Evolutionary conservation across 176 grass and related monocot genomes (phyloP).

Genomic region (Puccinellia tenuiflora): DNA sequence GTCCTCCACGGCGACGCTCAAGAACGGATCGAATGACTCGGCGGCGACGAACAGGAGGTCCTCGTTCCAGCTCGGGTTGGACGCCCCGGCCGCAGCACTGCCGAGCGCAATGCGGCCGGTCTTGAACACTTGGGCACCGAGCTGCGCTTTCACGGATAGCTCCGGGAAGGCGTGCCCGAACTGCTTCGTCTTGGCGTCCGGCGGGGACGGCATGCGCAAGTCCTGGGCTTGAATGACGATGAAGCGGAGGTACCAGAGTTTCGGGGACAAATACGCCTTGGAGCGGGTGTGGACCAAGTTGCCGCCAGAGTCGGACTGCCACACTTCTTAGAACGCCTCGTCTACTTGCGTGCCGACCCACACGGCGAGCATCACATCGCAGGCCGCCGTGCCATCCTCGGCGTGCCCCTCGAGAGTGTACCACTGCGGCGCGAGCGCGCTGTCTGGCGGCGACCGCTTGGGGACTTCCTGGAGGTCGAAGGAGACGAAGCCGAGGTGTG

Average conservation of each 20-base stretch:
- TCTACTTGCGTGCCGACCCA: conserved; percentile 97
- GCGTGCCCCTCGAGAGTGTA: conserved; percentile 68
- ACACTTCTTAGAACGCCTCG: conserved; percentile 94
- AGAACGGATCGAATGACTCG: conserved; percentile 81
- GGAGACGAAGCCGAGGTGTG: conserved; percentile 56
- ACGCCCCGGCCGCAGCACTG: conserved; percentile 46
- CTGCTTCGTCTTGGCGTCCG: conserved; percentile 53
- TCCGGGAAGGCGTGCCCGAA: conserved; percentile 38
- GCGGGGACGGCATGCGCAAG: conserved; percentile 45
- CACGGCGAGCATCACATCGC: conserved; percentile 87
- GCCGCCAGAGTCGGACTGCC: conserved; percentile 92
- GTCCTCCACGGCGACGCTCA: conserved; percentile 76
- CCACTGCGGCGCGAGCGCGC: conserved; percentile 94
- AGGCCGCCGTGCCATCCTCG: conserved; percentile 25
- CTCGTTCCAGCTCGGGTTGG: conserved; percentile 97
- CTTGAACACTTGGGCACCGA: conserved; percentile 83
- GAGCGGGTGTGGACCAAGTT: conserved; percentile 75
- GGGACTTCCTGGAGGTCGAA: conserved; percentile 88
- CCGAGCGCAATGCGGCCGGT: conserved; percentile 61
- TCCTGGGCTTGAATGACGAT: conserved; percentile 95
- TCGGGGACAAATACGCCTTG: conserved; percentile 92
- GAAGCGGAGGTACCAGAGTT: conserved; percentile 89
- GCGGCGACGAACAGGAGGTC: conserved; percentile 92
- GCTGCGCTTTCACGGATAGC: conserved; percentile 82
- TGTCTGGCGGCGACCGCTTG: conserved; percentile 81